These are phyloP conservation scores for Pythium periplocum DNA, from an alignment of 352 stramenopile species.

Conservation along the genomic window DNA sequence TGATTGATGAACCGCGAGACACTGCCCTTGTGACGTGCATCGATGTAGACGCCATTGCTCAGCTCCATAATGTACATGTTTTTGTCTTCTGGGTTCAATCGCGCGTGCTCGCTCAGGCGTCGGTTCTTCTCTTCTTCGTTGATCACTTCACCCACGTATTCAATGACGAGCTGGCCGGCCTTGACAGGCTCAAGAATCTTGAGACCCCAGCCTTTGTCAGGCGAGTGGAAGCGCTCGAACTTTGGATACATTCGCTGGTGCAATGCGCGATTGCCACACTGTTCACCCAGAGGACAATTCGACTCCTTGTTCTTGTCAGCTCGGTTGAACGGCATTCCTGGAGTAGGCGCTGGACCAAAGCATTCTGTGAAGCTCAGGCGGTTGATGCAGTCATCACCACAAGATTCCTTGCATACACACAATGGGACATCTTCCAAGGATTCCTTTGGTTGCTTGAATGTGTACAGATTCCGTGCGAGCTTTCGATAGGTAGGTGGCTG, in stretches of 20 bases:
- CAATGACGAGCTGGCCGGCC: conserved; percentile 86
- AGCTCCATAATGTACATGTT: conserved; percentile 97
- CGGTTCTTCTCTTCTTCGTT: conserved; percentile 90
- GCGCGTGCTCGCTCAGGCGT: conserved; percentile 77
- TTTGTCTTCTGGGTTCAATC: conserved; percentile 89
- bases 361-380: conserved; percentile 91
- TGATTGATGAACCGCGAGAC: conserved; percentile 97
- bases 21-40: conserved; percentile 91
- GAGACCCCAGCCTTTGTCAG: conserved; percentile 91
- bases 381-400: conserved; percentile 93
- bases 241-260: conserved; percentile 73
- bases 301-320: conserved; percentile 48
- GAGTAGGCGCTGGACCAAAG: conserved; percentile 61
- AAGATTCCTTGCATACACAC: conserved; percentile 74
- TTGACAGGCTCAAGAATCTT: conserved; percentile 75
- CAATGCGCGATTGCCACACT: conserved; percentile 90
- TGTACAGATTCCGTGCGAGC: conserved; percentile 77
- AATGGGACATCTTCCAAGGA: conserved; percentile 72
- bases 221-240: conserved; percentile 71
- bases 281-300: conserved; percentile 89
- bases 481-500: conserved; percentile 75
- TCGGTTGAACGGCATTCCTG: conserved; percentile 26
- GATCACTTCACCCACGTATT: conserved; percentile 95
- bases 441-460: conserved; percentile 75
- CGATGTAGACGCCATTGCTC: conserved; percentile 91